These are phyloP conservation scores for Amphicarpaea edgeworthii DNA, from an alignment of 306 rosid genomes.

Conservation along the genomic window DNA sequence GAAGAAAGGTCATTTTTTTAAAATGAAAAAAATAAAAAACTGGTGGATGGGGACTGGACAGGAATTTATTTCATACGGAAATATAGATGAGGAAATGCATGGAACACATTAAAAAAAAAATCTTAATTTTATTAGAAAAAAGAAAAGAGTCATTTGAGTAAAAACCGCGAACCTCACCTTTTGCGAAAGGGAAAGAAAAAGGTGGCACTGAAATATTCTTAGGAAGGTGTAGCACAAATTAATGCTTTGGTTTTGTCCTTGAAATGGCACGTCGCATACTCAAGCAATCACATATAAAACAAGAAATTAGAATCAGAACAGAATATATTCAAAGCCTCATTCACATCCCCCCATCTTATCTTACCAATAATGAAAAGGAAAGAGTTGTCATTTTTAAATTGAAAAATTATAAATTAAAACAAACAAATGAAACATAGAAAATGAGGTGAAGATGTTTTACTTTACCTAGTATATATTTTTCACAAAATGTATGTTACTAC, in stretches of 20 bases:
- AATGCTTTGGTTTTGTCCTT: too few relatives aligned
- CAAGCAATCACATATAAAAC: conserved; percentile 44
- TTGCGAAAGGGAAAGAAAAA: too few relatives aligned
- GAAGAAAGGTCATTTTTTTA: too few relatives aligned
- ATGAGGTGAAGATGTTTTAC: conserved; percentile 38
- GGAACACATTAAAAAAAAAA: too few relatives aligned
- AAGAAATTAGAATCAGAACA: conserved; percentile 47
- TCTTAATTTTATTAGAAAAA: too few relatives aligned
- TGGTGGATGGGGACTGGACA: conserved; percentile 10
- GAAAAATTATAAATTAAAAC: conserved; percentile 10
- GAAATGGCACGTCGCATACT: too few relatives aligned
- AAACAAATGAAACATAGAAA: conserved; percentile 4
- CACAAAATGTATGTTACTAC: neutral
- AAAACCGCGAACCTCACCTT: too few relatives aligned
- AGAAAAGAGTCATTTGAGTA: too few relatives aligned
- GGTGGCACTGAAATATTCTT: too few relatives aligned
- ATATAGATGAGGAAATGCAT: neutral
- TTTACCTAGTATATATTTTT: conserved; percentile 18
- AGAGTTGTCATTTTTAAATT: conserved; percentile 39
- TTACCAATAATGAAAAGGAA: conserved; percentile 53
- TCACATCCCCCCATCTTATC: conserved; percentile 51
- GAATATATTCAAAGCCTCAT: conserved; percentile 52
- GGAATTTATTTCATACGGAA: neutral
- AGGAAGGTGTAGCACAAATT: too few relatives aligned
- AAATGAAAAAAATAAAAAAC: neutral